These are phyloP conservation scores for Musa balbisiana DNA, from an alignment of 202 grass and related monocot genomes.

Conservation along the genomic window DNA sequence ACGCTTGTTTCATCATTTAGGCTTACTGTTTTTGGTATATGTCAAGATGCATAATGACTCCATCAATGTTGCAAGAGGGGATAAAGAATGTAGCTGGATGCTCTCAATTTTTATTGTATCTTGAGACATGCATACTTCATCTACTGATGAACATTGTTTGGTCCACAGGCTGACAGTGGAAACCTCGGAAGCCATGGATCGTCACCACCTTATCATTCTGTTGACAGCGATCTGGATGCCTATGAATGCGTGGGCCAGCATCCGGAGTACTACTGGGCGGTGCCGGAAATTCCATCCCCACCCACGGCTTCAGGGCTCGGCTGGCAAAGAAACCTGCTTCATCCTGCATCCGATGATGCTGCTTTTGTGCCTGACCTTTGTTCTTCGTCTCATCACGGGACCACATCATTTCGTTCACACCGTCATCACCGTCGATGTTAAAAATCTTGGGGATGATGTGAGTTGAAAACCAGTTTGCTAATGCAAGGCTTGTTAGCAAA, in stretches of 20 bases:
- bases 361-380: conserved; percentile 45
- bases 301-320: conserved; percentile 63
- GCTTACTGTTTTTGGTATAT: too few relatives aligned
- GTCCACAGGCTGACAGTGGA: conserved; percentile 46
- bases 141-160: background rate
- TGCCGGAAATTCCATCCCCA: conserved; percentile 57
- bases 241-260: conserved; percentile 43
- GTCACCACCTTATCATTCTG: conserved; percentile 32
- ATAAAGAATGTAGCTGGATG: conserved; percentile 34
- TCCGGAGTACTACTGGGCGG: conserved; percentile 59
- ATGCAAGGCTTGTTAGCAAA: too few relatives aligned
- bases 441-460: too few relatives aligned
- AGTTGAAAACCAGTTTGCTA: too few relatives aligned
- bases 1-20: too few relatives aligned
- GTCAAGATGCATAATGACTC: too few relatives aligned
- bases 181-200: conserved; percentile 63
- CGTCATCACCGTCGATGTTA: background rate
- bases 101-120: conserved; percentile 25
- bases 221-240: conserved; percentile 32
- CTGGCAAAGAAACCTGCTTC: conserved; percentile 52
- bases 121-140: background rate
- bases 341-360: conserved; percentile 26
- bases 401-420: background rate
- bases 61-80: too few relatives aligned
- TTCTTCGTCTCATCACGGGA: background rate